Evolutionary conservation across 306 rosid genomes (phyloP), one percentile per base, ranked within the genome.

Genomic region (Quercus engelmannii): DNA sequence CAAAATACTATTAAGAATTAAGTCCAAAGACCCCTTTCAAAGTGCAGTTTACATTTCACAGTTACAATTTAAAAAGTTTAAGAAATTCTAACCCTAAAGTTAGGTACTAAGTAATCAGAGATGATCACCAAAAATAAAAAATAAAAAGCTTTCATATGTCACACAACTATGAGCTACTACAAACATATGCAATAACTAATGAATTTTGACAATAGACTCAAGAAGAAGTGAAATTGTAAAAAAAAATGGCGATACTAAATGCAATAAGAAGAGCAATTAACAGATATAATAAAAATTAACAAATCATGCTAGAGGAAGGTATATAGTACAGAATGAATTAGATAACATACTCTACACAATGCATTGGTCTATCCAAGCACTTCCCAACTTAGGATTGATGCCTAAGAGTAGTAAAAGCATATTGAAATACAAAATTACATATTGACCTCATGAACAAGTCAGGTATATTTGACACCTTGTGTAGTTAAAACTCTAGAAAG

Each of bases 41-140:
- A 77, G 28, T 49, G 38, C 76, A 76, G 41, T 72, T 49, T 71
- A 82, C 78, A 72, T 21, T 11, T 63, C 56, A 64, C 38, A 9
- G 31, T 81, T 72, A 76, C 85, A 82, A 76, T 25, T 65, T 55
- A 23, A 82, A 76, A 20, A 72, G 54, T 35, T 57, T 13, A 54
- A 71, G 38, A 54, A 62, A 52, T 26, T 23, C 70, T 20, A 23
- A 17, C n/a, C 75, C 83, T 80, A 74, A 33, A 57, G 76, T 59
- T 63, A 33, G 33, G 65, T 61, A 69, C 49, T 33, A 79, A 51
- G 30, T 62, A 19, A 68, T 18, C 13, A 73, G 14, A 74, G 49
- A 28, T 65, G 49, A 79, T 73, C 52, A 69, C 72, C 46, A 41
- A 41, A 38, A 41, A 8, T 8, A 38, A 38, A 7, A 52, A 67